These are phyloP conservation scores for Arabidopsis lyrata DNA, from an alignment of 441 rosid species.

Conservation along the genomic window DNA sequence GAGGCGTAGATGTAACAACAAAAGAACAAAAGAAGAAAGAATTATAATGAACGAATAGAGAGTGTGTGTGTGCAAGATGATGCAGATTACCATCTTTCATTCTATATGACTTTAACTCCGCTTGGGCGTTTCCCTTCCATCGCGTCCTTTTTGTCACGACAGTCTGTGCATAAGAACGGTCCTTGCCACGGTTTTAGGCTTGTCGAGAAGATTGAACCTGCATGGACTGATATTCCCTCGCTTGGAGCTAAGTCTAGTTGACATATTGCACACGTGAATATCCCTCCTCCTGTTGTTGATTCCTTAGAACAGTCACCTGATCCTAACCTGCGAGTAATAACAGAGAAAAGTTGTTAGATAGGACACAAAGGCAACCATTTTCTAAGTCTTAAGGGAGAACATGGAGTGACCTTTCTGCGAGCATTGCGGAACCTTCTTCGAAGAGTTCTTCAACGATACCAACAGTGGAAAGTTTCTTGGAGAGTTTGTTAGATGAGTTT, in stretches of 20 bases:
- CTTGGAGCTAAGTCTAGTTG: conserved; percentile 78
- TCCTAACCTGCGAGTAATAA: conserved; percentile 62
- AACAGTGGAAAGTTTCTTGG: conserved; percentile 72
- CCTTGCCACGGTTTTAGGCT: conserved; percentile 89
- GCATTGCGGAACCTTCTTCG: conserved; percentile 97
- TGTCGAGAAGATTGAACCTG: conserved; percentile 75
- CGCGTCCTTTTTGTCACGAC: conserved; percentile 83
- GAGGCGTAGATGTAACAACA: conserved; percentile 7
- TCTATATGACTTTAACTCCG: conserved; percentile 67
- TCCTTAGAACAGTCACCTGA: conserved; percentile 52
- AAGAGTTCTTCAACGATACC: conserved; percentile 89
- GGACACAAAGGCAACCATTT: not conserved
- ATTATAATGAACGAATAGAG: conserved; percentile 32
- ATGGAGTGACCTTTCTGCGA: conserved; percentile 76
- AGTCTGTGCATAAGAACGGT: conserved; percentile 78
- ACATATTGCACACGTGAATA: conserved; percentile 78
- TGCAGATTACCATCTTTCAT: conserved; percentile 19
- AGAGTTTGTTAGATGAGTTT: conserved; percentile 58
- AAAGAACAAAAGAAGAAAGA: conserved; percentile 47
- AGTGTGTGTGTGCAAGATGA: not conserved
- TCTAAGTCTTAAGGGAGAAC: not conserved
- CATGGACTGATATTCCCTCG: conserved; percentile 85
- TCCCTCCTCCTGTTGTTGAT: conserved; percentile 55
- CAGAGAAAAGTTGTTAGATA: not conserved
- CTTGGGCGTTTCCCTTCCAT: conserved; percentile 93